Evolutionary conservation across 768 basidiomycete genomes (phyloP), one percentile per base, ranked within the genome.

Genomic region (Lenzites betulinus): DNA sequence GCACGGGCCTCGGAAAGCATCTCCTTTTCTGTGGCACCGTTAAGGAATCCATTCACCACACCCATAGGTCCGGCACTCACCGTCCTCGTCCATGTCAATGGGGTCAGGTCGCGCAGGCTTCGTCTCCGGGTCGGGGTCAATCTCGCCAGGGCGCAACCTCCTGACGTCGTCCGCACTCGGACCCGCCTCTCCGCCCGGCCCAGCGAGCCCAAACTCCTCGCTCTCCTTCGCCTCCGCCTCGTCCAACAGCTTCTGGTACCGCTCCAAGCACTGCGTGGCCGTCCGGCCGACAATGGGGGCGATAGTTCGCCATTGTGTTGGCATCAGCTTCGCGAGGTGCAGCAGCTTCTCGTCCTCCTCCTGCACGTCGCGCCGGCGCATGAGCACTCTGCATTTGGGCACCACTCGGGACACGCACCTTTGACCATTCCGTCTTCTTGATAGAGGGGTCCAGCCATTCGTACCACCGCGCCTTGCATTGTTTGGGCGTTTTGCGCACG

Each of bases 381-480:
- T 26, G 20, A 52, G 43, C 15, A 28, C 46, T 6, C 12, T 3
- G 58, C 8, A 59, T 48, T 48, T 18, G 33, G 4, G 9, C 18
- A 9, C 48, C 20, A 6, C 11, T 28, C 12, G 18, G 12, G 41
- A 7, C 15, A 74, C 82, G 48, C 60, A 89, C 95, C 79, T 98
- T 98, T 47, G 95, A 97, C 97, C 97, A 99, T 74, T 98, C 97
- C 18, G 96, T 98, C 81, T 99, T 99, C 77, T 98, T 98, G 76
- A 98, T 99, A 52, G 94, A 95, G 7, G 97, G 97, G 77, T 99
- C 97, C 50, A 98, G 79, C 97, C 97, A 98, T 77, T 98, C 96
- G 71, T 96, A 98, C 96, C 96, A 98, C 41, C 94, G 90, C 1
- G 93, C 93, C 75, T 99, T 99, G 80, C 97, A 99, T 78, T 99